Conservation (phyloP, 371 early-diverging fungal species). For the Mucor piriformis region DNA sequence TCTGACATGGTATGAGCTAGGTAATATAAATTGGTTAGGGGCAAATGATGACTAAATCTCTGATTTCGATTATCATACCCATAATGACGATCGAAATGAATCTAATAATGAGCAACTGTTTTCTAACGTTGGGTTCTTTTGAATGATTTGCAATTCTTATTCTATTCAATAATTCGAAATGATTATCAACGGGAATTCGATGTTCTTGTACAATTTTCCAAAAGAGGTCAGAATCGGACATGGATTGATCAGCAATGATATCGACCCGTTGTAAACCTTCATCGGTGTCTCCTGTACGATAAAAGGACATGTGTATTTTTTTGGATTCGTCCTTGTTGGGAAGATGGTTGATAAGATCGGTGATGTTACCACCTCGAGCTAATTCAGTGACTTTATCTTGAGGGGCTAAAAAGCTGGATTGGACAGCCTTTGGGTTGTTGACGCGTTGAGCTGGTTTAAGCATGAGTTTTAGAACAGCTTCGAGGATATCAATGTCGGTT, state of each 20-base stretch:
- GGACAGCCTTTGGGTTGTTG: slow-evolving; percentile 70
- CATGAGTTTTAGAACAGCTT: slow-evolving; percentile 70
- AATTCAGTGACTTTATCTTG: slow-evolving; percentile 29
- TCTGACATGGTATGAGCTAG: slow-evolving; percentile 67
- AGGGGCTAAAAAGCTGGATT: slow-evolving; percentile 62
- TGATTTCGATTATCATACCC: no score
- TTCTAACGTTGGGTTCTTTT: slow-evolving; percentile 43
- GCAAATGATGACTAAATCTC: no score
- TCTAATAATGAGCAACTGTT: slow-evolving; percentile 69
- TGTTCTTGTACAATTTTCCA: slow-evolving; percentile 51
- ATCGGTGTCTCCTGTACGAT: slow-evolving; percentile 12
- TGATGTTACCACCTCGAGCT: slow-evolving; percentile 18
- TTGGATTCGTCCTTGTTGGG: not conserved
- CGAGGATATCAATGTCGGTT: slow-evolving; percentile 77
- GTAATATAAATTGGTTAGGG: not conserved
- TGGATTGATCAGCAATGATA: not conserved
- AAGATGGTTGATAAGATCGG: not conserved
- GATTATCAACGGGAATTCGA: slow-evolving; percentile 75
- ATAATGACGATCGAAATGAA: slow-evolving; percentile 80
- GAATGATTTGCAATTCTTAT: slow-evolving; percentile 73
- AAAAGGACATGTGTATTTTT: slow-evolving; percentile 20
- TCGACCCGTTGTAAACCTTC: slow-evolving; percentile 18
- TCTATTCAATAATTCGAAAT: slow-evolving; percentile 76
- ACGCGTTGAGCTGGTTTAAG: slow-evolving; percentile 82
- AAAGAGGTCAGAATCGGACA: slow-evolving; percentile 24